A percentile compares a stretch with the other conserved stretches of the same genome.
These are phyloP conservation scores for Aspergillus latus DNA, from an alignment of 2,329 filamentous ascomycete species.

Conservation along the genomic window DNA sequence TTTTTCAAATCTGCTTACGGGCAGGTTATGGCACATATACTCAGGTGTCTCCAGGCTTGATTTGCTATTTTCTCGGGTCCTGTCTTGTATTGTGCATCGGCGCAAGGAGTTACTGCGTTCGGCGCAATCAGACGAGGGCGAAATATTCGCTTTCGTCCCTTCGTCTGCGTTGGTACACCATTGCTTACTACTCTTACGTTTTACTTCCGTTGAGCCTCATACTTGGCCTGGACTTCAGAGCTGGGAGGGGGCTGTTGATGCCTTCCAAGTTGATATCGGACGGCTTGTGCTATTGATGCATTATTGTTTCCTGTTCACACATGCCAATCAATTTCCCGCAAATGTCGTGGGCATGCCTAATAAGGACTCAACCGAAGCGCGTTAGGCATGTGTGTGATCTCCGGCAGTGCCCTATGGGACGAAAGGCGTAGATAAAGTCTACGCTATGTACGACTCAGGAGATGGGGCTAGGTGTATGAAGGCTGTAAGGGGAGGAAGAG, in stretches of 20 bases:
- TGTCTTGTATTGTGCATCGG: neutral
- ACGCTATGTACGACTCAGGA: slow-evolving; percentile 1
- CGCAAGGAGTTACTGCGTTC: slow-evolving; percentile 7
- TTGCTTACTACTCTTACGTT: neutral
- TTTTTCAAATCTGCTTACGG: neutral
- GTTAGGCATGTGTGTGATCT: neutral
- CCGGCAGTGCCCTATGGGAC: neutral
- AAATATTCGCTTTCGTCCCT: neutral
- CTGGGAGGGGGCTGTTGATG: neutral
- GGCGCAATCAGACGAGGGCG: neutral
- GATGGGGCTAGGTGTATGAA: slow-evolving; percentile 7
- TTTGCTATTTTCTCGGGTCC: neutral
- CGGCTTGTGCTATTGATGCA: neutral
- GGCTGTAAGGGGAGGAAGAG: too few relatives aligned
- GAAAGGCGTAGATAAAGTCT: neutral
- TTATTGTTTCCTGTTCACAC: neutral
- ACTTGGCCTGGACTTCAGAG: neutral
- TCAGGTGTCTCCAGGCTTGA: neutral
- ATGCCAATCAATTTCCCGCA: neutral
- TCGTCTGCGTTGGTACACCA: neutral
- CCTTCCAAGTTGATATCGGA: neutral
- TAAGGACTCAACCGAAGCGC: neutral
- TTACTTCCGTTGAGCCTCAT: neutral
- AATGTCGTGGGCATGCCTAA: neutral
- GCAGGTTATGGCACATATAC: neutral